Percentiles rank a stretch among this genome's conserved stretches.
phyloP scores from a whole-genome alignment of 2,329 filamentous ascomycete genomes.

The Salinomyces thailandicus region DNA sequence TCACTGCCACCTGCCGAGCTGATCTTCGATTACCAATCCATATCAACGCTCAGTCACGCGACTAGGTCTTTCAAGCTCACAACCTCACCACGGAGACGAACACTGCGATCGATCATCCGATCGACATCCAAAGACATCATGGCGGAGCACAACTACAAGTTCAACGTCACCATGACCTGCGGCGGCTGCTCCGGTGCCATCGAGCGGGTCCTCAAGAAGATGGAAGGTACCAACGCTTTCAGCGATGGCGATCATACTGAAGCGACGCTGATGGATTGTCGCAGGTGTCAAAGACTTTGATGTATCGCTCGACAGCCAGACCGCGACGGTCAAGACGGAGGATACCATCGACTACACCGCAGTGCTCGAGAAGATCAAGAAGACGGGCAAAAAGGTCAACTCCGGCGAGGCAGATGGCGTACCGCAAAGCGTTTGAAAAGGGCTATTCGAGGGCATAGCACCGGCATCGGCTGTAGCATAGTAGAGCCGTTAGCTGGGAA shows the following conservation, averaged over 20 bases:
- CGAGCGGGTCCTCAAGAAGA: slow-evolving; percentile 82
- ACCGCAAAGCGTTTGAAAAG: slow-evolving; percentile 13
- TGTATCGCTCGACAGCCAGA: slow-evolving; percentile 78
- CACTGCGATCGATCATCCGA: too few relatives aligned
- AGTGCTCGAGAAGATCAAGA: slow-evolving; percentile 79
- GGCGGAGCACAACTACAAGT: slow-evolving; percentile 85
- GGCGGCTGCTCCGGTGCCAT: slow-evolving; percentile 92
- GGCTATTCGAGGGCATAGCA: too few relatives aligned
- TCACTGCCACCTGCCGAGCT: too few relatives aligned
- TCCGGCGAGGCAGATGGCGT: slow-evolving; percentile 61
- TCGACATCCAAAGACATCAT: slow-evolving; percentile 36
- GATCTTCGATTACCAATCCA: too few relatives aligned
- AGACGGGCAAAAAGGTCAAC: slow-evolving; percentile 90
- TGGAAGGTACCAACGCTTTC: slow-evolving; percentile 60
- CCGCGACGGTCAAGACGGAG: slow-evolving; percentile 64
- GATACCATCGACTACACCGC: slow-evolving; percentile 63
- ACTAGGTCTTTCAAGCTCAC: too few relatives aligned
- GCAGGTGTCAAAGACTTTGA: slow-evolving; percentile 78
- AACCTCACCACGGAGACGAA: too few relatives aligned
- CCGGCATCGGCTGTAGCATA: too few relatives aligned
- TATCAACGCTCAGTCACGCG: too few relatives aligned
- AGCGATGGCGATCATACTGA: too few relatives aligned
- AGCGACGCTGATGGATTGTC: not conserved
- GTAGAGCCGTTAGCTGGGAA: too few relatives aligned
- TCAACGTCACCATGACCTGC: slow-evolving; percentile 89